Base-by-base conservation (phyloP, 176 grass and related monocot species). In the Rhynchospora tenuis region DNA sequence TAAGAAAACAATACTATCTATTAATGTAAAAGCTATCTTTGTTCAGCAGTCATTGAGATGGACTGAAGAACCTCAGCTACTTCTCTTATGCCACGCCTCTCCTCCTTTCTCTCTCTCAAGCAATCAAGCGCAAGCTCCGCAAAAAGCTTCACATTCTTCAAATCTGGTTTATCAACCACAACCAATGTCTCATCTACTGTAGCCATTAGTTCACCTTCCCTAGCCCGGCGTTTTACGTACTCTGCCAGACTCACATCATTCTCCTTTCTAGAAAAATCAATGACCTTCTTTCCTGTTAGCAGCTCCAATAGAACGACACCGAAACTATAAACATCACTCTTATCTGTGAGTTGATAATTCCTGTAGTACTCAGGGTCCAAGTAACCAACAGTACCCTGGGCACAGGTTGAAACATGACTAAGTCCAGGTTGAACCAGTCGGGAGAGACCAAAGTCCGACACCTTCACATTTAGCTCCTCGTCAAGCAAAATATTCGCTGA, bases 31-130 rank as follows among this genome's bases (percentile, higher is more conserved):
- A 52, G 17, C 24, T 59, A 38, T 22, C 10, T 11, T 33, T 79
- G 12, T 57, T 79, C 14, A 22, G 9, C 38, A 59, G 15, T 44
- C 9, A 62, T 76, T 78, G 71, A 78, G 29, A 85, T 66, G 79
- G 9, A 44, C 59, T 85, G 84, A 38, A 85, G 59, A 44, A 61
- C 70, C 26, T 85, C 84, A n/a, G 44, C 84, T 23, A 85, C 71
- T 31, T 85, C 84, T 33, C 48, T 85, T 72, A 85, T 85, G 56
- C 84, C 28, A 23, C 71, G 68, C 31, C 84, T 85, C 57, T 85
- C 84, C 84, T 85, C 84, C 73, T 85, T 85, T 64, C 46, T 85
- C 33, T 79, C 73, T 64, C 43, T 85, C 84, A 85, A 64, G 74
- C 84, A 85, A 85, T 45, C 57, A 6, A 85, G 45, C 3, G 84